A percentile compares a stretch with the other conserved stretches of the same genome.
Evolutionary conservation across 768 basidiomycete species (phyloP).

Genomic region (Terana coerulea): DNA sequence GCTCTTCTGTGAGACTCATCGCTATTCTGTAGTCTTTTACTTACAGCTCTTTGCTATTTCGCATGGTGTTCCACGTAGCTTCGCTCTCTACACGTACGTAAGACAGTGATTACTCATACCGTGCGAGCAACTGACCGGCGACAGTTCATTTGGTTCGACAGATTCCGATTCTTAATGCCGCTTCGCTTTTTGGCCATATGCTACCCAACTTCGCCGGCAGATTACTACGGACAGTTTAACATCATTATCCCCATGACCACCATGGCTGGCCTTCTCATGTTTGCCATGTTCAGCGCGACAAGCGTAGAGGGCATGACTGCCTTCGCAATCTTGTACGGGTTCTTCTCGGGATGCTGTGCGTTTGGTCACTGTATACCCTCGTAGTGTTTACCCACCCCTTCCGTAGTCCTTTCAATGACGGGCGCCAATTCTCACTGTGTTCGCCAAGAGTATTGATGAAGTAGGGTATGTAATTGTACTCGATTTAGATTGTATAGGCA

Average conservation of each 20-base stretch:
- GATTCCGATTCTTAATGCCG: constrained; percentile 19
- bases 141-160: no score
- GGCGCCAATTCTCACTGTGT: constrained; percentile 37
- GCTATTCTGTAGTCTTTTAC: constrained; percentile 40
- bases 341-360: constrained; percentile 52
- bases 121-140: no score
- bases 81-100: constrained; percentile 40
- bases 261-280: constrained; percentile 41
- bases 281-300: constrained; percentile 46
- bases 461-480: constrained; percentile 20
- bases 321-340: constrained; percentile 49
- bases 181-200: constrained; percentile 11
- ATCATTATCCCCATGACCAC: constrained; percentile 39
- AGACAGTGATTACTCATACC: neutral
- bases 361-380: neutral
- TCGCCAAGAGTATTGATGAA: constrained; percentile 39
- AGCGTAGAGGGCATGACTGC: constrained; percentile 37
- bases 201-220: constrained; percentile 14
- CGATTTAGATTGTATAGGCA: neutral
- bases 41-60: constrained; percentile 44
- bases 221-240: constrained; percentile 21
- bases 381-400: no score
- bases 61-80: constrained; percentile 33
- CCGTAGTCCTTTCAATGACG: constrained; percentile 34
- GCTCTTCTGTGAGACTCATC: neutral